A percentile compares a stretch with the other conserved stretches of the same genome.
phyloP scores from a whole-genome alignment of 176 grass and related monocot species.

The Pontederia crassipes region DNA sequence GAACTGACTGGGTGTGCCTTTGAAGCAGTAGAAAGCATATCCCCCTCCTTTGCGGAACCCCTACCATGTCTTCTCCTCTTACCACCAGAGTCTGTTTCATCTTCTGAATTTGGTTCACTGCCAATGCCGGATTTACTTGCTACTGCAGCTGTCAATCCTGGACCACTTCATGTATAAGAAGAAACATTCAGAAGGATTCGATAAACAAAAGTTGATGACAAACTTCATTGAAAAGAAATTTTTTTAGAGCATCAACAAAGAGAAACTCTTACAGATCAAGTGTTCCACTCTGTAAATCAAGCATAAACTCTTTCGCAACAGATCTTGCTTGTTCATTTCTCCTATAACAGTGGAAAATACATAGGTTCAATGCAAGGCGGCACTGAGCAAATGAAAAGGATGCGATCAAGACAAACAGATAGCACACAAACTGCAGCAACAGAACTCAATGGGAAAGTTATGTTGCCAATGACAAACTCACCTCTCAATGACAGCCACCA shows the following conservation, averaged over 20 bases:
- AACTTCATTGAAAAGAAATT: not conserved
- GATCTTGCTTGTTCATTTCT: conserved; percentile 40
- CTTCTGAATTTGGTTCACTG: conserved; percentile 78
- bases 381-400: too few species aligned
- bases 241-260: not conserved
- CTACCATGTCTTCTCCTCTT: conserved; percentile 74
- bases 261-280: conserved; percentile 71
- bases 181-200: conserved; percentile 31
- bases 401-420: too few species aligned
- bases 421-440: too few species aligned
- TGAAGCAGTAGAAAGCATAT: conserved; percentile 51
- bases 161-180: conserved; percentile 49
- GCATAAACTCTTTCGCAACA: conserved; percentile 60
- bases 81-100: conserved; percentile 57
- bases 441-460: too few species aligned
- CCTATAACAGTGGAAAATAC: conserved; percentile 12
- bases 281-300: conserved; percentile 87
- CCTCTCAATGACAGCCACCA: conserved; percentile 90
- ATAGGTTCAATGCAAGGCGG: too few species aligned
- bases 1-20: conserved; percentile 69
- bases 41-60: conserved; percentile 50
- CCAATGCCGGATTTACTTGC: conserved; percentile 41
- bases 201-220: not conserved
- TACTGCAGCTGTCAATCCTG: conserved; percentile 38
- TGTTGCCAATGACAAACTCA: conserved; percentile 6